phyloP scores from a whole-genome alignment of 2,329 filamentous ascomycete species.

The Chaetomium sp. region DNA sequence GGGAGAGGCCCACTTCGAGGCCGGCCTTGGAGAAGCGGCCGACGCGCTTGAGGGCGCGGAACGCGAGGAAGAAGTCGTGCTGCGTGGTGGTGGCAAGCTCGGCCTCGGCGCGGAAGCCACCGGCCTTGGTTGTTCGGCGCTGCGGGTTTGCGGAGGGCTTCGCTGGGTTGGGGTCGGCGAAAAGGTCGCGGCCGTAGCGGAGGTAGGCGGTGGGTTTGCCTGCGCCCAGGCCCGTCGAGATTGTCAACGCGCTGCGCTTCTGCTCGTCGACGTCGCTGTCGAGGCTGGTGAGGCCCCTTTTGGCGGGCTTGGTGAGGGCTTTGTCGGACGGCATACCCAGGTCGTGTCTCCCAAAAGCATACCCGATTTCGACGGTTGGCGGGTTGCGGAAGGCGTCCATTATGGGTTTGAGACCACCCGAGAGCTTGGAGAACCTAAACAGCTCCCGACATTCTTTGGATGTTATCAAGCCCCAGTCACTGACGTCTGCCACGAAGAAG shows the following conservation, averaged over 20 bases:
- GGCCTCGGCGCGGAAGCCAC: slow-evolving; percentile 45
- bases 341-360: slow-evolving; percentile 40
- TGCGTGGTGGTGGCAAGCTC: slow-evolving; percentile 46
- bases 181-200: slow-evolving; percentile 43
- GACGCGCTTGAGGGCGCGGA: slow-evolving; percentile 48
- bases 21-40: slow-evolving; percentile 48
- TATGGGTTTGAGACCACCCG: slow-evolving; percentile 30
- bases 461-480: slow-evolving; percentile 42
- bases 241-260: slow-evolving; percentile 44
- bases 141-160: slow-evolving; percentile 20
- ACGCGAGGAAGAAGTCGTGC: slow-evolving; percentile 45
- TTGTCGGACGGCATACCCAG: slow-evolving; percentile 39
- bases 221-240: slow-evolving; percentile 42
- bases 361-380: slow-evolving; percentile 48
- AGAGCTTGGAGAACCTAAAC: slow-evolving; percentile 41
- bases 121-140: not conserved
- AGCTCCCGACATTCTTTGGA: slow-evolving; percentile 39
- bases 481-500: slow-evolving; percentile 47
- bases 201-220: slow-evolving; percentile 42
- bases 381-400: slow-evolving; percentile 31
- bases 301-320: slow-evolving; percentile 39
- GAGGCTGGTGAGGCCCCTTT: slow-evolving; percentile 44
- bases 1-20: slow-evolving; percentile 48
- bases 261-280: slow-evolving; percentile 40
- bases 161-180: slow-evolving; percentile 28